Percentiles rank a stretch among this genome's conserved stretches.
Evolutionary conservation across 768 basidiomycete genomes (phyloP).

Genomic region (Suillus luteus): DNA sequence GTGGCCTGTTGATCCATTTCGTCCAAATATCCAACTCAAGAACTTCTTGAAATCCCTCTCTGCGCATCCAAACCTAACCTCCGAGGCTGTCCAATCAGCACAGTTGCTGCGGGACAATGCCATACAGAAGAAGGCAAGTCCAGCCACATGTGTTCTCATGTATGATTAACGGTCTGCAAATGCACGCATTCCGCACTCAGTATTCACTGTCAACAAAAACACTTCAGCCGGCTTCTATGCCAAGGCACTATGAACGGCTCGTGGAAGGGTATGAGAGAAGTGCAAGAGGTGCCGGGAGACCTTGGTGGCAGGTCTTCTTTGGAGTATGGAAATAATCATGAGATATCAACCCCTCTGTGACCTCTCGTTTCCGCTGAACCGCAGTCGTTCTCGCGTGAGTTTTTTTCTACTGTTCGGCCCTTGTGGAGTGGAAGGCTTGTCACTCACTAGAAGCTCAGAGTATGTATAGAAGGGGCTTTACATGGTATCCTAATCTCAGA

Average conservation of each 20-base stretch:
- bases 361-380: not conserved
- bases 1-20: slow-evolving; percentile 76
- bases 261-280: slow-evolving; percentile 76
- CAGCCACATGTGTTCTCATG: not conserved
- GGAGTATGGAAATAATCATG: slow-evolving; percentile 54
- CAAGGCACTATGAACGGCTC: slow-evolving; percentile 71
- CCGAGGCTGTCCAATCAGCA: slow-evolving; percentile 59
- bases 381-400: not conserved
- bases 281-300: slow-evolving; percentile 71
- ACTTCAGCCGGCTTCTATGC: slow-evolving; percentile 68
- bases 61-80: slow-evolving; percentile 67
- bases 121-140: slow-evolving; percentile 56
- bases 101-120: slow-evolving; percentile 55
- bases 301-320: slow-evolving; percentile 86
- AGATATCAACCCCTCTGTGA: not conserved
- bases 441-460: not conserved
- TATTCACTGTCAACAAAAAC: slow-evolving; percentile 66
- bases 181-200: slow-evolving; percentile 40
- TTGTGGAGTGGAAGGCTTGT: not conserved
- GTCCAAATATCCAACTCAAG: slow-evolving; percentile 74
- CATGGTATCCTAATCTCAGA: not conserved
- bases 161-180: slow-evolving; percentile 17
- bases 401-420: not conserved
- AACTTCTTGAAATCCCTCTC: slow-evolving; percentile 65
- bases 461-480: not conserved